A percentile compares a stretch with the other conserved stretches of the same genome.
Evolutionary conservation across 345 rosid species (phyloP).

Genomic region (Linum usitatissimum): DNA sequence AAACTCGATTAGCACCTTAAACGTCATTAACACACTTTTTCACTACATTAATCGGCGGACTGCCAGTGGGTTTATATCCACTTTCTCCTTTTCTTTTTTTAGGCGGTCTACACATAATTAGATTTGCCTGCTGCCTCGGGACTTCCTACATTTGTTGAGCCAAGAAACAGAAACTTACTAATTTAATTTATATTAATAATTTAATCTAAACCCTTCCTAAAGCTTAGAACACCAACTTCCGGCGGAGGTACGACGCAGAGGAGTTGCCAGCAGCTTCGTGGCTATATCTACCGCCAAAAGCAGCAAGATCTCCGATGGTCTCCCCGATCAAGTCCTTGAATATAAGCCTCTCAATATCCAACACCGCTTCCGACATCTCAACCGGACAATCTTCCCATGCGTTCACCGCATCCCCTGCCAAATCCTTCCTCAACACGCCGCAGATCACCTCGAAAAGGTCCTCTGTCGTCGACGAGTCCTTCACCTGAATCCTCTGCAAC

Average conservation of each 20-base stretch:
- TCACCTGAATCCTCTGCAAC: constrained; percentile 41
- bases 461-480: constrained; percentile 33
- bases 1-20: too few relatives aligned
- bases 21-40: too few relatives aligned
- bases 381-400: constrained; percentile 55
- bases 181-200: too few relatives aligned
- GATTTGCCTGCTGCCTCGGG: too few relatives aligned
- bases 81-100: too few relatives aligned
- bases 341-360: constrained; percentile 65
- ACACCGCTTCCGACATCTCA: constrained; percentile 65
- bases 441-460: constrained; percentile 56
- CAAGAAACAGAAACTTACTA: too few relatives aligned
- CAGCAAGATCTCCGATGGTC: constrained; percentile 56
- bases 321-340: constrained; percentile 83
- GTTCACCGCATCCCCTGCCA: constrained; percentile 41
- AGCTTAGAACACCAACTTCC: constrained; percentile 63
- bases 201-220: too few relatives aligned
- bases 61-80: too few relatives aligned
- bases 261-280: background rate
- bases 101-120: too few relatives aligned
- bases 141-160: too few relatives aligned
- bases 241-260: constrained; percentile 21
- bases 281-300: constrained; percentile 19
- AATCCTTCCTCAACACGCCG: constrained; percentile 65
- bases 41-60: too few relatives aligned